phyloP scores from a whole-genome alignment of 306 rosid genomes.

The Morella rubra region DNA sequence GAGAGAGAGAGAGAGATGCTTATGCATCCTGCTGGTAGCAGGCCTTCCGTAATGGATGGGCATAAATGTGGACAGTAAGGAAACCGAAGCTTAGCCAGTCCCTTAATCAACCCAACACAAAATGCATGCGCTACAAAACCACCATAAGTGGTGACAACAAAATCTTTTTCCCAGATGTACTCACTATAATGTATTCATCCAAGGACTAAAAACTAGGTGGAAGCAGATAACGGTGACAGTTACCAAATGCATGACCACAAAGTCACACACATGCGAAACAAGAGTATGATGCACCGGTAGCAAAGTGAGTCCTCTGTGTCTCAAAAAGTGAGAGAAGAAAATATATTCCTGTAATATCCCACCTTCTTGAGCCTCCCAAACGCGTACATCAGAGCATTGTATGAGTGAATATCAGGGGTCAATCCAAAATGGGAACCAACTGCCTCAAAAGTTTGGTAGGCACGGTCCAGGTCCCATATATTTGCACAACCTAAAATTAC shows the following conservation, averaged over 20 bases:
- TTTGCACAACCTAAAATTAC: constrained; percentile 88
- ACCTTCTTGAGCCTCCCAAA: constrained; percentile 95
- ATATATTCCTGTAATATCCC: constrained; percentile 8
- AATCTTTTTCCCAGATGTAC: neutral
- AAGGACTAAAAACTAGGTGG: neutral
- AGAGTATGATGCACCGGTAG: neutral
- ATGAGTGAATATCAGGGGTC: constrained; percentile 88
- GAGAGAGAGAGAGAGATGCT: no score
- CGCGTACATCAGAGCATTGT: constrained; percentile 77
- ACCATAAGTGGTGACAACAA: neutral
- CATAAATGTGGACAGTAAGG: neutral
- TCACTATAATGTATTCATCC: neutral
- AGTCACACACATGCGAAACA: constrained; percentile 3
- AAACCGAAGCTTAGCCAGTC: constrained; percentile 9
- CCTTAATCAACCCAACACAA: neutral
- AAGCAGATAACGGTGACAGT: constrained; percentile 10
- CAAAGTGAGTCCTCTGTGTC: neutral
- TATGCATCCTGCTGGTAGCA: no score
- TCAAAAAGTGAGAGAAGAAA: constrained; percentile 5
- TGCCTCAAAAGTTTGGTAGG: constrained; percentile 96
- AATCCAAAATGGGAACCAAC: constrained; percentile 74
- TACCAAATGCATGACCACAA: neutral
- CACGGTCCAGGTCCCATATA: constrained; percentile 95
- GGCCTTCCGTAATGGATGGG: neutral
- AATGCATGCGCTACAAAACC: neutral